phyloP scores from a whole-genome alignment of 495 filamentous ascomycete genomes.

The Talaromyces thailandensis region DNA sequence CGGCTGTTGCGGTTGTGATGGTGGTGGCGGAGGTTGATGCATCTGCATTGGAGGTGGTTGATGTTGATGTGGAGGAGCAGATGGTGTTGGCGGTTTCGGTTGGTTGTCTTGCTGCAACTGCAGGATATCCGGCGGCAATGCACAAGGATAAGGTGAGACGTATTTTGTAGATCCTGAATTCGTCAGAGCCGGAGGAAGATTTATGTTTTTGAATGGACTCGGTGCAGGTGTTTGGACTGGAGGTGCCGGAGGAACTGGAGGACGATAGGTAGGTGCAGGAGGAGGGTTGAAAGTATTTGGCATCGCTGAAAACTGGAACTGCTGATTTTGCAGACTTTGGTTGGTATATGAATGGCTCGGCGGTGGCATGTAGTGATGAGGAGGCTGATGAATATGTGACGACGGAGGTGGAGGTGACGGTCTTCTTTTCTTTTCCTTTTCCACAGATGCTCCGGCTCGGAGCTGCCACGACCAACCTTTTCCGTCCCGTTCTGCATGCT shows the following conservation, averaged over 20 bases:
- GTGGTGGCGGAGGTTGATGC: slow-evolving; percentile 8
- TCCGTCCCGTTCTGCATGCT: slow-evolving; percentile 68
- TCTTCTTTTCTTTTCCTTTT: slow-evolving; percentile 60
- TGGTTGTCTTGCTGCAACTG: slow-evolving; percentile 21
- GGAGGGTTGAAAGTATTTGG: slow-evolving; percentile 21
- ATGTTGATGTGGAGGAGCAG: slow-evolving; percentile 9
- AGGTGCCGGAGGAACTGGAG: slow-evolving; percentile 10
- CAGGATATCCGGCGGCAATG: slow-evolving; percentile 24
- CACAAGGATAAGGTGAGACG: slow-evolving; percentile 34
- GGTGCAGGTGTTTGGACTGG: slow-evolving; percentile 18
- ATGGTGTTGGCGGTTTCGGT: slow-evolving; percentile 17
- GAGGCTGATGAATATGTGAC: slow-evolving; percentile 30
- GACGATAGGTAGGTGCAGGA: slow-evolving; percentile 9
- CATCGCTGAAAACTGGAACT: slow-evolving; percentile 37
- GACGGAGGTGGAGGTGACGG: slow-evolving; percentile 45
- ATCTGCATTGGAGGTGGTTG: slow-evolving; percentile 11
- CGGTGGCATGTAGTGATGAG: slow-evolving; percentile 34
- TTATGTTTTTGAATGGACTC: slow-evolving; percentile 31
- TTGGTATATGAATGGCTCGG: slow-evolving; percentile 28
- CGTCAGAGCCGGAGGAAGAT: slow-evolving; percentile 34
- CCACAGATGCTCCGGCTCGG: slow-evolving; percentile 52
- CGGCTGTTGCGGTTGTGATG: slow-evolving; percentile 10
- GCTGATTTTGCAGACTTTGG: slow-evolving; percentile 26
- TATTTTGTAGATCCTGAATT: slow-evolving; percentile 31
- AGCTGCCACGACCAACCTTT: slow-evolving; percentile 66